These are phyloP conservation scores for Penicillium janthinellum DNA, from an alignment of 2,329 filamentous ascomycete genomes.

Conservation along the genomic window DNA sequence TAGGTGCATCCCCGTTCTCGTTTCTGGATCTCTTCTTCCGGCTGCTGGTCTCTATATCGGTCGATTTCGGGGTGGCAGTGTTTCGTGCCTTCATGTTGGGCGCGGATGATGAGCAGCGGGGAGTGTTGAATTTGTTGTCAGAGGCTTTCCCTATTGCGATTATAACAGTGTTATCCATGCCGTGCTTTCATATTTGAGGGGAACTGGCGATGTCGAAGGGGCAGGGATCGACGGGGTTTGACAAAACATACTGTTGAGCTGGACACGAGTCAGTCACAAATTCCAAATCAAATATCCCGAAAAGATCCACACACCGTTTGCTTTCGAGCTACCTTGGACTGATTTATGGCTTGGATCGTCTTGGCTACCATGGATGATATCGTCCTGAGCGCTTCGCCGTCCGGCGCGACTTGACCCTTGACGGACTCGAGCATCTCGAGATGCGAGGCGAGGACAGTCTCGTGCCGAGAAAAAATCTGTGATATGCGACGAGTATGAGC, in stretches of 20 bases:
- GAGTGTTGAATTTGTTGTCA: conserved; percentile 2
- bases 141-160: not conserved
- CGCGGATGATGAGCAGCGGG: not conserved
- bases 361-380: conserved; percentile 43
- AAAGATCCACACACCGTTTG: conserved; percentile 36
- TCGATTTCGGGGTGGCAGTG: conserved; percentile 6
- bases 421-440: conserved; percentile 42
- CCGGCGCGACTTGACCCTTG: conserved; percentile 31
- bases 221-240: not conserved
- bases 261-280: not conserved
- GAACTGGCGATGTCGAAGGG: not conserved
- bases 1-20: conserved; percentile 7
- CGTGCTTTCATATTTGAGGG: not conserved
- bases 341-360: conserved; percentile 41
- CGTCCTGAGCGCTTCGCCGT: conserved; percentile 32
- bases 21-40: conserved; percentile 18
- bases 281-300: not conserved
- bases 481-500: not conserved
- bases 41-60: conserved; percentile 15
- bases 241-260: conserved; percentile 25
- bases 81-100: conserved; percentile 1
- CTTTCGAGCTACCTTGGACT: conserved; percentile 38
- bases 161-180: not conserved
- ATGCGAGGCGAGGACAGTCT: conserved; percentile 44
- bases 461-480: conserved; percentile 45